Percentiles rank a stretch among this genome's conserved stretches.
Conservation (phyloP, 345 rosid genomes). For the Erysimum cheiranthoides region DNA sequence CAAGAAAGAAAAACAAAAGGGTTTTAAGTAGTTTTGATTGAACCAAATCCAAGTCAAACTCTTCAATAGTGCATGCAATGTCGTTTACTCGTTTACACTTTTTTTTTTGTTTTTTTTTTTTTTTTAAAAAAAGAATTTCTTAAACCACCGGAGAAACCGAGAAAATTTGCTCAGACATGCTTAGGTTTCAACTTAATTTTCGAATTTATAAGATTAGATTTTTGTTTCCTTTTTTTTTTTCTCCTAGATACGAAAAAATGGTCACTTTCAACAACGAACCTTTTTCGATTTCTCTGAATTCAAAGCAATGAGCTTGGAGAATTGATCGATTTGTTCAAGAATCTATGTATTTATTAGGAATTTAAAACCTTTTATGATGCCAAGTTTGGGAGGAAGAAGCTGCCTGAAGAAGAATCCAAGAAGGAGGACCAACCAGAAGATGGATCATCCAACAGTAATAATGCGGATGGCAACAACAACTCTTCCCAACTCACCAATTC, state of each 20-base stretch:
- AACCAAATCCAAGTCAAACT: conserved; percentile 33
- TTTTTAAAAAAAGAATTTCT: not conserved
- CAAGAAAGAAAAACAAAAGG: not conserved
- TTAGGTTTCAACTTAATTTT: not conserved
- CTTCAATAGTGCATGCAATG: too few species aligned
- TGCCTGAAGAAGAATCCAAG: conserved; percentile 45
- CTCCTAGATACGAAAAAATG: not conserved
- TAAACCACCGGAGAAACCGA: conserved; percentile 40
- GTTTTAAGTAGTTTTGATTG: not conserved
- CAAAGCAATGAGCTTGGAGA: conserved; percentile 38
- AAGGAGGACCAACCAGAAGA: conserved; percentile 52
- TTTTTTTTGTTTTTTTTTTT: not conserved
- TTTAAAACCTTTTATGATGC: conserved; percentile 76
- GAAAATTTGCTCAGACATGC: not conserved
- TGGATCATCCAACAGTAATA: conserved; percentile 36
- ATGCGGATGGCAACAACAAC: not conserved
- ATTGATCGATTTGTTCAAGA: conserved; percentile 42
- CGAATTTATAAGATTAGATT: not conserved
- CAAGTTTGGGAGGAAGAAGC: conserved; percentile 94
- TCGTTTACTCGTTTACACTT: conserved; percentile 6
- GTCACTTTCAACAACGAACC: conserved; percentile 21
- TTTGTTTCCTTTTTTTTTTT: not conserved
- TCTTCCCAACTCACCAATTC: conserved; percentile 63
- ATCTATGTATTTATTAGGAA: conserved; percentile 62
- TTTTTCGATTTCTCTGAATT: conserved; percentile 30